Evolutionary conservation across 139 green algal species (phyloP).

Genomic region (Trebouxia sp.): DNA sequence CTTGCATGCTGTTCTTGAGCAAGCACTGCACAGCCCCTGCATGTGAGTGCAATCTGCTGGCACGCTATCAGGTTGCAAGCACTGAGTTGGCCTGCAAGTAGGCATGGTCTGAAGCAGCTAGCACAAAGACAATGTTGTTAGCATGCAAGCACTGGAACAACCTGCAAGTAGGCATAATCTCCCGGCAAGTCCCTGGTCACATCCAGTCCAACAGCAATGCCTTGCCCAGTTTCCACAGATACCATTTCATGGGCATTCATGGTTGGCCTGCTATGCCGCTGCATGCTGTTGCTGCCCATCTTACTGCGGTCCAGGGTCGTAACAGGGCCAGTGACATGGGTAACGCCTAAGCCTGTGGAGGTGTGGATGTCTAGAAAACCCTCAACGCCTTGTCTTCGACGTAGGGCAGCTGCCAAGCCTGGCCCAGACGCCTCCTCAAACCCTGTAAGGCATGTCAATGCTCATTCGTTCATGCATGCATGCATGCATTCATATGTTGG

Average conservation of each 20-base stretch:
- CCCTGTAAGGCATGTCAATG: conserved; percentile 22
- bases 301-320: neutral
- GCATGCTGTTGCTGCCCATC: neutral
- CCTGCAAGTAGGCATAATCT: conserved; percentile 29
- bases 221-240: conserved; percentile 42
- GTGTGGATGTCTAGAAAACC: conserved; percentile 44
- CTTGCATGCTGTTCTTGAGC: neutral
- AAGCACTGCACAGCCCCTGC: neutral
- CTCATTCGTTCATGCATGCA: neutral
- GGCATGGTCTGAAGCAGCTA: neutral
- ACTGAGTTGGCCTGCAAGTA: conserved; percentile 19
- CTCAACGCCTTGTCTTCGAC: conserved; percentile 29
- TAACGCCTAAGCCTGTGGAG: conserved; percentile 39
- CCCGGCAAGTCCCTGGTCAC: conserved; percentile 15
- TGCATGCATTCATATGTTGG: neutral
- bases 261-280: neutral
- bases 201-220: conserved; percentile 42
- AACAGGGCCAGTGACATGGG: conserved; percentile 44
- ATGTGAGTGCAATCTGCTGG: too few relatives aligned
- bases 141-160: neutral
- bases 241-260: conserved; percentile 30
- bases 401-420: conserved; percentile 34
- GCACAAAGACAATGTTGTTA: too few relatives aligned
- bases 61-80: neutral
- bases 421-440: conserved; percentile 37